phyloP scores from a whole-genome alignment of 495 filamentous ascomycete species.

The Penicillium lividum region DNA sequence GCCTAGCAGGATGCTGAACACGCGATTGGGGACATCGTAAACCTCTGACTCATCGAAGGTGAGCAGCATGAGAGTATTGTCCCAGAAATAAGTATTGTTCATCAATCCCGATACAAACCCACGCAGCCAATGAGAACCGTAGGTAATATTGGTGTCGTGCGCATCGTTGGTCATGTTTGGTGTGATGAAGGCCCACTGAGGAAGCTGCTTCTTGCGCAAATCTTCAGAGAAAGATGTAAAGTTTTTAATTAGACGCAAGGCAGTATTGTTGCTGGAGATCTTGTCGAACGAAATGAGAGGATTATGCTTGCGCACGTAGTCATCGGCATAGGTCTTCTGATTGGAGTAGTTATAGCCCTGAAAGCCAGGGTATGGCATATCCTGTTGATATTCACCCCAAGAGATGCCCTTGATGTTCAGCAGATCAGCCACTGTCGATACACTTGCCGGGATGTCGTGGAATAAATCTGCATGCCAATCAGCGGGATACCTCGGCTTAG shows the following conservation, averaged over 20 bases:
- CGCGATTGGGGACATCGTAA: slow-evolving; percentile 48
- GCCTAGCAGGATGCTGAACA: slow-evolving; percentile 62
- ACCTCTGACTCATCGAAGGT: slow-evolving; percentile 66
- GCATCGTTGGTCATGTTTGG: slow-evolving; percentile 43
- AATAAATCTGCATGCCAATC: slow-evolving; percentile 4
- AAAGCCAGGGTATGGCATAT: slow-evolving; percentile 10
- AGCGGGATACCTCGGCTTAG: not conserved
- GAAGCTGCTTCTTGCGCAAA: slow-evolving; percentile 52
- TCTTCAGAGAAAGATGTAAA: slow-evolving; percentile 58
- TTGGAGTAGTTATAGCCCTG: slow-evolving; percentile 15
- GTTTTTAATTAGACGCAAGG: slow-evolving; percentile 62
- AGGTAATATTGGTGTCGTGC: slow-evolving; percentile 64
- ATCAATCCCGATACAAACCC: slow-evolving; percentile 60
- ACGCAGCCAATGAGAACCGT: slow-evolving; percentile 57
- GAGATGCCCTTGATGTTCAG: slow-evolving; percentile 13
- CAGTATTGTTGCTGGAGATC: slow-evolving; percentile 49
- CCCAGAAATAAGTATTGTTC: slow-evolving; percentile 61
- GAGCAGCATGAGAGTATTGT: slow-evolving; percentile 64
- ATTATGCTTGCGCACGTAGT: slow-evolving; percentile 75
- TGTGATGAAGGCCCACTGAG: slow-evolving; percentile 69
- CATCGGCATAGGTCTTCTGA: slow-evolving; percentile 19
- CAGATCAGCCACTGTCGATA: slow-evolving; percentile 11
- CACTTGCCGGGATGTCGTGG: slow-evolving; percentile 2
- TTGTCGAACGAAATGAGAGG: slow-evolving; percentile 59
- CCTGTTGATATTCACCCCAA: slow-evolving; percentile 9